These are phyloP conservation scores for Leccinum holopus DNA, from an alignment of 1,284 basidiomycete genomes.

Conservation along the genomic window DNA sequence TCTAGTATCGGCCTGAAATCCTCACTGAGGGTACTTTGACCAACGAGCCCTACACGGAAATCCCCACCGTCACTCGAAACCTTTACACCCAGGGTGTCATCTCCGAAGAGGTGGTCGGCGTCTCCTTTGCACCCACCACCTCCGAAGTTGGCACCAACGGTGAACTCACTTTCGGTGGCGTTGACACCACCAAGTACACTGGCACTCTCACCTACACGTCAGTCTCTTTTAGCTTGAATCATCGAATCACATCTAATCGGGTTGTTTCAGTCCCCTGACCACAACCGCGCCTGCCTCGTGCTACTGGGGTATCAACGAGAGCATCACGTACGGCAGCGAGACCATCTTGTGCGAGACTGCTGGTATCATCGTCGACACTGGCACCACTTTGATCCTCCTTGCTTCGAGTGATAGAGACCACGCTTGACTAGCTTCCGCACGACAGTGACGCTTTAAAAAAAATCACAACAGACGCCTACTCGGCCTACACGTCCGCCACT, in stretches of 20 bases:
- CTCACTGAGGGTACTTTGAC: constrained; percentile 31
- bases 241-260: neutral
- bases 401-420: constrained; percentile 31
- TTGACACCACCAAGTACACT: constrained; percentile 48
- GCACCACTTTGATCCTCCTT: constrained; percentile 31
- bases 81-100: constrained; percentile 36
- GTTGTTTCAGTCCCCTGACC: constrained; percentile 43
- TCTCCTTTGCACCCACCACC: constrained; percentile 43
- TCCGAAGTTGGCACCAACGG: constrained; percentile 30
- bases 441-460: constrained; percentile 5
- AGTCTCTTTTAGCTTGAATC: constrained; percentile 16
- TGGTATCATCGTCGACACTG: constrained; percentile 62
- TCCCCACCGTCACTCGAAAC: constrained; percentile 40
- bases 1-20: constrained; percentile 30
- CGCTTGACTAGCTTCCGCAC: neutral
- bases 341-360: constrained; percentile 48
- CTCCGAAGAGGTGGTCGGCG: constrained; percentile 32
- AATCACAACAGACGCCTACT: constrained; percentile 45
- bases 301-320: constrained; percentile 66
- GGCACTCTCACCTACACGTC: constrained; percentile 47
- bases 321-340: constrained; percentile 50
- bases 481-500: constrained; percentile 49
- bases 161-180: constrained; percentile 51
- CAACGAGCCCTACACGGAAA: constrained; percentile 8
- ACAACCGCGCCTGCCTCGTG: constrained; percentile 44